A percentile compares a stretch with the other conserved stretches of the same genome.
phyloP scores from a whole-genome alignment of 441 rosid species.

The Eruca vesicaria region DNA sequence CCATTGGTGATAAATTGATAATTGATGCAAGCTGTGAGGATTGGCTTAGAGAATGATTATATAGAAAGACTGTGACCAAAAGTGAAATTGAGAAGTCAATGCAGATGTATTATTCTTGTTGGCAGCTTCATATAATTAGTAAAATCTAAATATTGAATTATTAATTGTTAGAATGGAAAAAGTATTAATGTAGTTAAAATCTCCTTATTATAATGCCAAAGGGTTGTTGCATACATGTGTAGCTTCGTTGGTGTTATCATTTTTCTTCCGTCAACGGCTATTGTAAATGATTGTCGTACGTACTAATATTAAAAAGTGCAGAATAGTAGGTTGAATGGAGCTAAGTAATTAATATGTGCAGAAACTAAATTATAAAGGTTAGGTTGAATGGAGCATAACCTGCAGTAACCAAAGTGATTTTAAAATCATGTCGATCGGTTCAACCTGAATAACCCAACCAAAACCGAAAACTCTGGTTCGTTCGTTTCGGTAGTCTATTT shows the following conservation, averaged over 20 bases:
- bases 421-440: too few relatives aligned
- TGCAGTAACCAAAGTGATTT: too few relatives aligned
- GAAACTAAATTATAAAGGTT: neutral
- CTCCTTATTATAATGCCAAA: conserved; percentile 12
- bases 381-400: too few relatives aligned
- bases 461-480: too few relatives aligned
- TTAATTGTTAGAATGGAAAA: neutral
- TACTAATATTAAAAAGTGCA: neutral
- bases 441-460: too few relatives aligned
- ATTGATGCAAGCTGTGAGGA: conserved; percentile 3
- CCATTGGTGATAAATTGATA: conserved; percentile 15
- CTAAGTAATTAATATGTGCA: neutral
- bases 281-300: conserved; percentile 6
- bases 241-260: conserved; percentile 19
- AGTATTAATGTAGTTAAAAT: neutral
- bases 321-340: too few relatives aligned
- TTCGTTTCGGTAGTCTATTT: neutral
- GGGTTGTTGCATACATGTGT: conserved; percentile 29
- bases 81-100: neutral
- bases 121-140: neutral
- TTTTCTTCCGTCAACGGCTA: conserved; percentile 2
- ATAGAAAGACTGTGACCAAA: neutral
- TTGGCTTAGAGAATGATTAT: neutral
- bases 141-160: neutral
- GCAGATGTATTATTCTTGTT: neutral